Evolutionary conservation across 1,284 basidiomycete species (phyloP).

Genomic region (Cerioporus squamosus): DNA sequence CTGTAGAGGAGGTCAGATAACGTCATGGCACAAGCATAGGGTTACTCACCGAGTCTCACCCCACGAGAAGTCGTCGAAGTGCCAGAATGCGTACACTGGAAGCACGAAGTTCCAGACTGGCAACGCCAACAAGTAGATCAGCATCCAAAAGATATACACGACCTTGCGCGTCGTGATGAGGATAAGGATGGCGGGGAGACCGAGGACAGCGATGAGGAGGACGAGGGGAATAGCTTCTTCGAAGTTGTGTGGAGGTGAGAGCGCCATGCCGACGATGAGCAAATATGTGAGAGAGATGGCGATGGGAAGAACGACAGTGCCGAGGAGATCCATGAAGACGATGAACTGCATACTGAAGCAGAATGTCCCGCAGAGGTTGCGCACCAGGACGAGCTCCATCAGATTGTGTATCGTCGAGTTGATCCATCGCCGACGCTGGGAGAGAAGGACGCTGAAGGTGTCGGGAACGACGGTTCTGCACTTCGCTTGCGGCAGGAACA

Average conservation of each 20-base stretch:
- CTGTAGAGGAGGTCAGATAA: constrained; percentile 46
- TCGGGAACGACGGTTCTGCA: constrained; percentile 98
- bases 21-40: not conserved
- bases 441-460: constrained; percentile 91
- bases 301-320: constrained; percentile 94
- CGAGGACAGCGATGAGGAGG: constrained; percentile 88
- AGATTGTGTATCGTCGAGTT: constrained; percentile 99
- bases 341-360: constrained; percentile 99
- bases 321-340: constrained; percentile 97
- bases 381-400: constrained; percentile 98
- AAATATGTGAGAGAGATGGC: constrained; percentile 93
- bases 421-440: constrained; percentile 98
- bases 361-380: constrained; percentile 94
- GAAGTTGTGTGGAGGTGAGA: constrained; percentile 85
- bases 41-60: constrained; percentile 88
- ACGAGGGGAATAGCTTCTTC: constrained; percentile 94
- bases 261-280: constrained; percentile 82
- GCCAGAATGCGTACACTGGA: constrained; percentile 97
- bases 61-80: constrained; percentile 99
- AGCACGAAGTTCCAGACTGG: constrained; percentile 97
- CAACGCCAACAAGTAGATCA: constrained; percentile 90
- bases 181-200: constrained; percentile 92
- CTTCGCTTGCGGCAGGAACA: constrained; percentile 96
- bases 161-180: constrained; percentile 93
- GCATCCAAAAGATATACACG: constrained; percentile 97